Evolutionary conservation across 768 basidiomycete genomes (phyloP), one percentile per base, ranked within the genome.

Genomic region (Boletus reticulatus): DNA sequence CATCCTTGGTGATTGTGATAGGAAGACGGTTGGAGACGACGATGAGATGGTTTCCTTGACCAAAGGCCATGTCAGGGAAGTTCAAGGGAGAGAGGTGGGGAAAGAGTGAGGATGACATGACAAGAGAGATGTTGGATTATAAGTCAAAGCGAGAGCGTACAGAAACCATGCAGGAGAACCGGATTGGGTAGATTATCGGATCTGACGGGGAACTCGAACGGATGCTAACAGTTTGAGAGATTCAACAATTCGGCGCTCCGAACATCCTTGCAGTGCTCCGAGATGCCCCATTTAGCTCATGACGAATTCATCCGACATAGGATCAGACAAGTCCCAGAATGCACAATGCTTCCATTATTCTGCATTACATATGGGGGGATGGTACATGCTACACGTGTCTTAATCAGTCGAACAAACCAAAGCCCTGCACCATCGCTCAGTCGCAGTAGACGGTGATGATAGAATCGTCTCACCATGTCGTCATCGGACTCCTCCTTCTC

Each of bases 11-110:
- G 70, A 98, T 98, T 45, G 96, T 97, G 57, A 98, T 83, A 20
- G 96, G 96, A 56, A 98, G 87, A 51, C 96, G 85, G 75, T 98
- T 98, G 49, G 92, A 90, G 68, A 98, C 93, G 66, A 98, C 92
- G 75, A 98, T 88, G 79, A 98, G 87, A 63, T 93, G 89, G 54
- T 78, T 80, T 60, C 76, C 77, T 62, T 79, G 72, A 63, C 71
- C 74, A 63, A 74, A 67, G 61, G 77, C 69, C 80, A 84, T 84
- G 62, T 73, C 62, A 60, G 67, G 60, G 41, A 67, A 61, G 62
- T 62, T 65, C n/a, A n/a, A n/a, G 69, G 62, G 45, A 67, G 68
- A 60, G 9, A 60, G 50, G 45, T 57, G 61, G 52, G 64, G 62
- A 22, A 65, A 63, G 61, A 67, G 61, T 34, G 68, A 67, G 34